Evolutionary conservation across 257 asterid species (phyloP), one percentile per base, ranked within the genome.

Genomic region (Solanum medicagineum): DNA sequence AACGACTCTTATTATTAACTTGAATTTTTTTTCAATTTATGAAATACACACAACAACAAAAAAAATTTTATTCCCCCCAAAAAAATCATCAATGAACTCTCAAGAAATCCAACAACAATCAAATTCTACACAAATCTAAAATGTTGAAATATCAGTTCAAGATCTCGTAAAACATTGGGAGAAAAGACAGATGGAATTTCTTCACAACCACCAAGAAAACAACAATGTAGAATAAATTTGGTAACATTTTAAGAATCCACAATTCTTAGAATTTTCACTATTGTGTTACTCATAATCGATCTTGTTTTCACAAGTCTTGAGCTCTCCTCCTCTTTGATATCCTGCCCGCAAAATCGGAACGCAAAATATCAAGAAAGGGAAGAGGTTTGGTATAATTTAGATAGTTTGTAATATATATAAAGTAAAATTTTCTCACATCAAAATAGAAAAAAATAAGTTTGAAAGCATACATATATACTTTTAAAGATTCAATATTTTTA

Each of bases 381-480:
- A n/a, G n/a, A n/a, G 65, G 59, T 55, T 29, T 86, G 88, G 91
- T 88, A 84, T 26, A n/a, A n/a, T n/a, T n/a, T n/a, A n/a, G n/a
- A n/a, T n/a, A n/a, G n/a, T n/a, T n/a, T n/a, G n/a, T n/a, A n/a
- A n/a, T n/a, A 26, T 77, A 77, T 49, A 51, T 51, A 45, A 77
- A 26, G 45, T 49, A 17, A 51, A 5, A 75, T 13, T 13, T 24
- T 75, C 0, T 12, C 7, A 5, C 4, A 45, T 47, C 20, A 1
- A 19, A 75, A 24, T 26, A 26, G n/a, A 5, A 0, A 1, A 24
- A 77, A 74, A 73, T 20, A 36, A 44, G 11, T 44, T 71, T 19
- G 36, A 10, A 70, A 36, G 15, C 4, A 5, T 71, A 19, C 44
- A 71, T 42, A 42, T 44, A 26, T 26, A 26, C 29, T 44, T 63